Evolutionary conservation across 805 yeast species (phyloP), one percentile per base, ranked within the genome.

Genomic region (Saccharomycopsis sp.): DNA sequence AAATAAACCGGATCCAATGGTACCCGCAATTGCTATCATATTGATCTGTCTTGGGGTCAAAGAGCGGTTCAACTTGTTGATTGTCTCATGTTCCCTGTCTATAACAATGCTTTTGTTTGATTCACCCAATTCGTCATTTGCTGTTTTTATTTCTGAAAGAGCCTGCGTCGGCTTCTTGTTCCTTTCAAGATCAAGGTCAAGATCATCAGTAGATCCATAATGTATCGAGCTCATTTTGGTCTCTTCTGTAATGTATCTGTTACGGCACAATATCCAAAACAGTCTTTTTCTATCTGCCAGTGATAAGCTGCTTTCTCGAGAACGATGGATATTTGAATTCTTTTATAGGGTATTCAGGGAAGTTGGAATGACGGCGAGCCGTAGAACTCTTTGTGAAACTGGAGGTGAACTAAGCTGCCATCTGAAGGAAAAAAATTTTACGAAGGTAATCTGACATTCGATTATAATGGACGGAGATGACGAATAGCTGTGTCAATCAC

Each of bases 21-120:
- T 75, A 51, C 87, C 85, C 15, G 84, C 85, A 53, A 83, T 79
- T 56, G 87, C 83, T 61, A 83, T 80, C 84, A 83, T 81, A 60
- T 79, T 83, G 59, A 83, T 69, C 65, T 81, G 85, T 63, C 85
- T 37, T 1, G 59, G 18, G 14, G 54, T 16, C 21, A 59, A 40
- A 8, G 59, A 37, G 29, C 61, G 58, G 53, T 59, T 59, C 7
- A 59, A 29, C n/a, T 51, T 55, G 29, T 57, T 15, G 15, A 57
- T 58, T 12, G 52, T 52, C 34, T 46, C 54, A 24, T 40, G 48
- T 15, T 53, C 29, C 24, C 40, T 15, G 47, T 23, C 40, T n/a
- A 44, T 44, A 7, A 44, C 21, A 29, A 29, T 29, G 12, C 37
- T 29, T 29, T 12, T 12, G 21, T 44, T 44, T 12, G 12, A 12